A percentile compares a stretch with the other conserved stretches of the same genome.
Evolutionary conservation across 352 stramenopile species (phyloP).

Genomic region (Globisporangium splendens): DNA sequence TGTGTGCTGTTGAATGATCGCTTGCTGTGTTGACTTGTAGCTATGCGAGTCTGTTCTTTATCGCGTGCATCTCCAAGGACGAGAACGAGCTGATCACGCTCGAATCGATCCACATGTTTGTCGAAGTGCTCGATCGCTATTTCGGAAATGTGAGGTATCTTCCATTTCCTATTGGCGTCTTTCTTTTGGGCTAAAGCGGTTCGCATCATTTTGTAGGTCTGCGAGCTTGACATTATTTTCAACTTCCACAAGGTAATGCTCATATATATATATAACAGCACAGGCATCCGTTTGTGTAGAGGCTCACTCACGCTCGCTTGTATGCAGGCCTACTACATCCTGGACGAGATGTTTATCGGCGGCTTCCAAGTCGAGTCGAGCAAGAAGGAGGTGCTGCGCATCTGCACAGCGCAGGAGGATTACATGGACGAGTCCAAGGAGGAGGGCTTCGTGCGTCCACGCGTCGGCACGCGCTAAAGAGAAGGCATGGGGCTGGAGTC

Average conservation of each 20-base stretch:
- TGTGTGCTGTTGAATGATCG: background rate
- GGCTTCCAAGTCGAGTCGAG: slow-evolving; percentile 96
- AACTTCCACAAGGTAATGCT: slow-evolving; percentile 99
- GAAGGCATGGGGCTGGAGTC: background rate
- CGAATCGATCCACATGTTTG: slow-evolving; percentile 97
- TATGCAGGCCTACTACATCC: slow-evolving; percentile 96
- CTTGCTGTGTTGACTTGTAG: slow-evolving; percentile 23
- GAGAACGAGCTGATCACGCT: slow-evolving; percentile 98
- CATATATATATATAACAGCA: background rate
- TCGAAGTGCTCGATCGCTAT: slow-evolving; percentile 97
- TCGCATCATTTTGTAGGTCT: slow-evolving; percentile 57
- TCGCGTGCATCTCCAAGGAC: slow-evolving; percentile 93
- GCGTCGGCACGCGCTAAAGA: slow-evolving; percentile 56
- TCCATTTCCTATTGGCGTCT: slow-evolving; percentile 36
- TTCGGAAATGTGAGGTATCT: slow-evolving; percentile 85
- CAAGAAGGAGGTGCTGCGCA: slow-evolving; percentile 90
- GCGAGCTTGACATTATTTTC: slow-evolving; percentile 98
- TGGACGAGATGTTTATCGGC: slow-evolving; percentile 99
- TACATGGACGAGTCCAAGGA: slow-evolving; percentile 90
- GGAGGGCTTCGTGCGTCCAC: slow-evolving; percentile 67
- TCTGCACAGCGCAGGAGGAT: slow-evolving; percentile 88
- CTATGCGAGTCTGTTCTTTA: slow-evolving; percentile 98
- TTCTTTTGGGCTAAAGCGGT: slow-evolving; percentile 14
- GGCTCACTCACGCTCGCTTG: background rate
- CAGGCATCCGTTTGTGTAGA: background rate